phyloP scores from a whole-genome alignment of 2,329 filamentous ascomycete genomes.

The Neoarthrinium moseri region DNA sequence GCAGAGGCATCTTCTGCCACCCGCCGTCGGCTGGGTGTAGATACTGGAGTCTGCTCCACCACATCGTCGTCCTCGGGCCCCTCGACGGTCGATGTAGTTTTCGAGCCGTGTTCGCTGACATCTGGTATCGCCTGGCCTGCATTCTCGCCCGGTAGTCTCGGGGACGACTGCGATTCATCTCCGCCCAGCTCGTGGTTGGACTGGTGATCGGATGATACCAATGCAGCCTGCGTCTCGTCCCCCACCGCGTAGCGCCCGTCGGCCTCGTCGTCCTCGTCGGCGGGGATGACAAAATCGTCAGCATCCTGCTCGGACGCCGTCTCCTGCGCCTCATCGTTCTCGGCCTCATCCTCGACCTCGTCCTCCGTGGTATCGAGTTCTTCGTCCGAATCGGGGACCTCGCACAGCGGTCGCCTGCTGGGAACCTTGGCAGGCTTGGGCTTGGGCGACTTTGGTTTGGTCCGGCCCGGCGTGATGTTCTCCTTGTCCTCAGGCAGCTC shows the following conservation, averaged over 20 bases:
- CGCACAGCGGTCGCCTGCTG: slow-evolving; percentile 21
- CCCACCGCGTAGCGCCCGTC: slow-evolving; percentile 16
- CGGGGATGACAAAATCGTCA: slow-evolving; percentile 10
- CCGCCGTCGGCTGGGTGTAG: slow-evolving; percentile 10
- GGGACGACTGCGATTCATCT: slow-evolving; percentile 7
- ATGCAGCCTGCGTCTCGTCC: slow-evolving; percentile 21
- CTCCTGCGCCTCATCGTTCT: slow-evolving; percentile 14
- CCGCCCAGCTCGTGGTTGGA: slow-evolving; percentile 10
- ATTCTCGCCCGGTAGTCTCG: not conserved
- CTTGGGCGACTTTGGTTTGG: slow-evolving; percentile 28
- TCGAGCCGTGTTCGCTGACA: not conserved
- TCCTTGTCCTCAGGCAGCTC: slow-evolving; percentile 30
- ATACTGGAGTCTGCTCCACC: slow-evolving; percentile 12
- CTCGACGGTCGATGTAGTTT: not conserved
- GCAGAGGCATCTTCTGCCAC: slow-evolving; percentile 11
- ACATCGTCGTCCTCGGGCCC: slow-evolving; percentile 5
- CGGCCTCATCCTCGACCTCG: slow-evolving; percentile 17
- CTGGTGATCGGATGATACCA: slow-evolving; percentile 15
- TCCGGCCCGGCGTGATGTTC: slow-evolving; percentile 30
- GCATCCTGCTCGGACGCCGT: not conserved
- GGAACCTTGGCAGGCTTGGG: slow-evolving; percentile 14
- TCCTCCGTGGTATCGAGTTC: slow-evolving; percentile 19
- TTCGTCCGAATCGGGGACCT: slow-evolving; percentile 20
- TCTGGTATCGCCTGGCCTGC: too few species aligned
- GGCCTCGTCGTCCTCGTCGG: slow-evolving; percentile 11